phyloP scores from a whole-genome alignment of 371 early-diverging fungal genomes.

The Lichtheimia ornata region DNA sequence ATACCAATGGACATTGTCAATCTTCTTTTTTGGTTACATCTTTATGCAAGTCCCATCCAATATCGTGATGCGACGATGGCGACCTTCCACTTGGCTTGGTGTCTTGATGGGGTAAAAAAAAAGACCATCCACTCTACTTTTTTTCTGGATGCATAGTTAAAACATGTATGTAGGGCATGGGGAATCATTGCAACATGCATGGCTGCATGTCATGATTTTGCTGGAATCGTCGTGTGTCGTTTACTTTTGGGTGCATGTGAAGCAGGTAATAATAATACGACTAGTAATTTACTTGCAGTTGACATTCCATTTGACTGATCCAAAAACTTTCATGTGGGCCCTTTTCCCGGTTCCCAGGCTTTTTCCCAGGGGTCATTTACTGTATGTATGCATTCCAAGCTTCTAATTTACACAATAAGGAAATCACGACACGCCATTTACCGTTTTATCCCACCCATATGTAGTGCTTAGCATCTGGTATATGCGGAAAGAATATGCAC shows the following conservation, averaged over 20 bases:
- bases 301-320: slow-evolving; percentile 12
- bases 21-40: slow-evolving; percentile 25
- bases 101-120: slow-evolving; percentile 29
- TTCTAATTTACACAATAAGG: background rate
- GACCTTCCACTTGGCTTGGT: slow-evolving; percentile 17
- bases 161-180: slow-evolving; percentile 21
- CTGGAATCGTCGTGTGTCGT: slow-evolving; percentile 11
- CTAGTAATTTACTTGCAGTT: background rate
- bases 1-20: slow-evolving; percentile 22
- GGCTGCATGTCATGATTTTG: slow-evolving; percentile 25
- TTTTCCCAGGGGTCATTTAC: slow-evolving; percentile 33
- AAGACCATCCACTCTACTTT: background rate
- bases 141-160: background rate
- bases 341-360: slow-evolving; percentile 1
- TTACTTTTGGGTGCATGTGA: slow-evolving; percentile 22
- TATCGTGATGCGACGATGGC: slow-evolving; percentile 32
- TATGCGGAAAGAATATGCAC: slow-evolving; percentile 39
- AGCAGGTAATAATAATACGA: slow-evolving; percentile 9
- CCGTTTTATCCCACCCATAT: background rate
- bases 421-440: background rate
- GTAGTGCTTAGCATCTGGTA: slow-evolving; percentile 33
- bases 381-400: slow-evolving; percentile 20
- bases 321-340: too few species aligned
- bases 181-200: slow-evolving; percentile 26
- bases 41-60: slow-evolving; percentile 41